Conservation (phyloP, 2,329 filamentous ascomycete genomes). For the Penicillium sp. region DNA sequence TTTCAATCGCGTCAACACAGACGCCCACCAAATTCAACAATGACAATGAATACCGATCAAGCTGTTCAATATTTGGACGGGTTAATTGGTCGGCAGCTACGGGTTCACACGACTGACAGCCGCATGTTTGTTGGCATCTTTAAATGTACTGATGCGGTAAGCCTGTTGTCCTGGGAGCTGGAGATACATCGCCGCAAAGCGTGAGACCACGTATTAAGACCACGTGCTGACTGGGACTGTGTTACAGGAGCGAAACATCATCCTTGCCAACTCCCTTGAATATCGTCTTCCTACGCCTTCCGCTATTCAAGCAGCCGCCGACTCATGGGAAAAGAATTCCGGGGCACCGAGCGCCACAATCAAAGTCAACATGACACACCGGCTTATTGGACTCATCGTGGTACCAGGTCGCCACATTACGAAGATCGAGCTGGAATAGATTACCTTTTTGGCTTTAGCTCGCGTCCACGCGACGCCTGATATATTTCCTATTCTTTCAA, state of each 20-base stretch:
- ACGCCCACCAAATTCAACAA: not conserved
- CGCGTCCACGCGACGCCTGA: constrained; percentile 11
- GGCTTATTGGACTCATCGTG: constrained; percentile 86
- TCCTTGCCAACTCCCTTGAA: constrained; percentile 82
- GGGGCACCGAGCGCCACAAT: constrained; percentile 37
- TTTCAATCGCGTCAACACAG: not conserved
- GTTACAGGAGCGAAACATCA: constrained; percentile 77
- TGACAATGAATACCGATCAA: constrained; percentile 38
- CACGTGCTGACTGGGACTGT: not conserved
- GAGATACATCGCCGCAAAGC: not conserved
- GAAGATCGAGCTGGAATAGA: constrained; percentile 83
- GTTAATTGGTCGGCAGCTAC: constrained; percentile 75
- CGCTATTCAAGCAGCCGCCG: constrained; percentile 42
- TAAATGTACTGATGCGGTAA: constrained; percentile 90
- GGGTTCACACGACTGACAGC: constrained; percentile 76
- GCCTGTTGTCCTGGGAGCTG: constrained; percentile 30
- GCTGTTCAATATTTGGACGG: constrained; percentile 49
- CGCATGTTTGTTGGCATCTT: constrained; percentile 88
- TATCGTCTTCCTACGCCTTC: constrained; percentile 72
- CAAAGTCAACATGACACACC: constrained; percentile 73
- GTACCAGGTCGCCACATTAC: constrained; percentile 82
- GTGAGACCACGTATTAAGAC: not conserved
- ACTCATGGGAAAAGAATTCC: constrained; percentile 21
- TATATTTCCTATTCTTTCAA: constrained; percentile 6
- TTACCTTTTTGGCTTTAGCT: not conserved